Evolutionary conservation across 495 filamentous ascomycete genomes (phyloP).

Genomic region (Pseudomonodictys pantanalensis): DNA sequence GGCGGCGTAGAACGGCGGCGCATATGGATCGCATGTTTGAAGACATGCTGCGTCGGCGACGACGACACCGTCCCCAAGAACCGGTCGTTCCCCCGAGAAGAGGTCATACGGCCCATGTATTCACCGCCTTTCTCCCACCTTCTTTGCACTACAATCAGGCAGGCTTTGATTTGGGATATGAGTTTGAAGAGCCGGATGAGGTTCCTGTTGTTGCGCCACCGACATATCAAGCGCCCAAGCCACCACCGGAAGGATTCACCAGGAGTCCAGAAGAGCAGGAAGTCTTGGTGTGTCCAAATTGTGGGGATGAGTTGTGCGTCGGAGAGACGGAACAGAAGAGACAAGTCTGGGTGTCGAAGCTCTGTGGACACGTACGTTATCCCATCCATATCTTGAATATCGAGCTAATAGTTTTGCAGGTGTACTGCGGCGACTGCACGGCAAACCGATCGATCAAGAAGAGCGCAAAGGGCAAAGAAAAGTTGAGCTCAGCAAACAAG

Average conservation of each 20-base stretch:
- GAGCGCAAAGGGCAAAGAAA: conserved; percentile 34
- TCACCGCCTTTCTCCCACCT: conserved; percentile 15
- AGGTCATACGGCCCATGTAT: conserved; percentile 1
- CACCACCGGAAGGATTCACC: conserved; percentile 61
- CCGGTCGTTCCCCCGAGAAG: neutral
- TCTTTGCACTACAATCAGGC: conserved; percentile 26
- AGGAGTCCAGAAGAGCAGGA: conserved; percentile 61
- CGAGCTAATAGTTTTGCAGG: conserved; percentile 45
- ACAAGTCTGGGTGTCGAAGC: conserved; percentile 70
- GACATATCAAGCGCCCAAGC: conserved; percentile 58
- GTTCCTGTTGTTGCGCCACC: conserved; percentile 19
- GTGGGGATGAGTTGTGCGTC: conserved; percentile 64
- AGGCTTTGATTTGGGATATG: conserved; percentile 31
- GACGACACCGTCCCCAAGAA: neutral
- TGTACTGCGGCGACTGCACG: conserved; percentile 69
- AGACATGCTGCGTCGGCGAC: neutral
- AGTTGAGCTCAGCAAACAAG: conserved; percentile 9
- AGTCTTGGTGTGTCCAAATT: conserved; percentile 68
- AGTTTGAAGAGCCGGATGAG: neutral
- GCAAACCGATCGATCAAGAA: conserved; percentile 44
- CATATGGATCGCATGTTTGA: too few species aligned
- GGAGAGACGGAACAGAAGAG: conserved; percentile 56
- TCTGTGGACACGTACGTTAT: conserved; percentile 69
- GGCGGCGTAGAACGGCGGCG: too few species aligned
- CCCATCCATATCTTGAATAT: neutral